Evolutionary conservation across 176 grass and related monocot genomes (phyloP).

Genomic region (Phoenix roebelenii): DNA sequence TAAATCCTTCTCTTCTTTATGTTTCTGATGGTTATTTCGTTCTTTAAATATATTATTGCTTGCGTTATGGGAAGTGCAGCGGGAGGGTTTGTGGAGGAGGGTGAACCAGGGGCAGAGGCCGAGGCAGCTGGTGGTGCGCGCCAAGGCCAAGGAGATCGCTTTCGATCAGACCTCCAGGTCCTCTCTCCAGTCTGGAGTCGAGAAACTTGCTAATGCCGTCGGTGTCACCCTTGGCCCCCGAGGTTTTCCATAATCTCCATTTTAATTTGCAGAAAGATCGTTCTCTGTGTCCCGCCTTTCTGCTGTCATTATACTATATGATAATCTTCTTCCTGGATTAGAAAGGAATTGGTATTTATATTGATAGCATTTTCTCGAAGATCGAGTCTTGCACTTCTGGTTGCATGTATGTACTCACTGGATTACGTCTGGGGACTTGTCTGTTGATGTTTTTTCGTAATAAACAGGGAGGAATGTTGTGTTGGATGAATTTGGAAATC

Average conservation of each 20-base stretch:
- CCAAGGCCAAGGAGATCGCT: conserved; percentile 49
- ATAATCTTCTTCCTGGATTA: too few relatives aligned
- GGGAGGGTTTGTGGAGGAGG: conserved; percentile 28
- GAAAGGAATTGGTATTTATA: too few relatives aligned
- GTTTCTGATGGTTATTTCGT: background rate
- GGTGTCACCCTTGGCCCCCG: conserved; percentile 62
- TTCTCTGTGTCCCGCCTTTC: too few relatives aligned
- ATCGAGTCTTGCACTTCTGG: background rate
- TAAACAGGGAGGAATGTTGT: conserved; percentile 61
- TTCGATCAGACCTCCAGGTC: conserved; percentile 53
- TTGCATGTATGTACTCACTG: background rate
- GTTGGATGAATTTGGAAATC: conserved; percentile 48
- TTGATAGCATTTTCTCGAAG: too few relatives aligned
- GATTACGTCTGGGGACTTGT: too few relatives aligned
- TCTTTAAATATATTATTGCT: background rate
- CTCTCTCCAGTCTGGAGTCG: conserved; percentile 42
- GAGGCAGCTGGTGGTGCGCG: conserved; percentile 38
- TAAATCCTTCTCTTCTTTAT: background rate
- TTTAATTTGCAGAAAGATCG: background rate
- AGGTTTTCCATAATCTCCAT: conserved; percentile 19
- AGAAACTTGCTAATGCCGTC: conserved; percentile 70
- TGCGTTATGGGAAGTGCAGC: background rate
- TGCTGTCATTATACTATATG: too few relatives aligned
- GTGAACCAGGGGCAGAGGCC: conserved; percentile 11
- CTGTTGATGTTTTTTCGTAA: background rate